Conservation (phyloP, 306 rosid species). For the Quercus dentata region DNA sequence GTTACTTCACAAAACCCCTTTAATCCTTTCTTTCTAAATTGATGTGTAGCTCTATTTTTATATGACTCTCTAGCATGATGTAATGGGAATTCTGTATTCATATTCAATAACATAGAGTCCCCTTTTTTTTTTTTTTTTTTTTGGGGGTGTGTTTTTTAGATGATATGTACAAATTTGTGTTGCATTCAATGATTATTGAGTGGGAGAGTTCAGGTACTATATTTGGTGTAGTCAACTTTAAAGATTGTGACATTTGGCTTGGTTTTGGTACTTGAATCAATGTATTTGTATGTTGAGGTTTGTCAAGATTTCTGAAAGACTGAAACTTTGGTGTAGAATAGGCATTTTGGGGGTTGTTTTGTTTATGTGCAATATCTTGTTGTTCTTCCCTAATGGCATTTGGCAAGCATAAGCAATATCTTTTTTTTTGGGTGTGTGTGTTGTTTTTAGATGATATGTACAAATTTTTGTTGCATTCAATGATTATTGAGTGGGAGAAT, state of each 20-base stretch:
- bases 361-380: background rate
- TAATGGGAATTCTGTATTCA: background rate
- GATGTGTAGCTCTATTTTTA: background rate
- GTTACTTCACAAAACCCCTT: conserved; percentile 11
- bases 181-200: background rate
- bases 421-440: too few species aligned
- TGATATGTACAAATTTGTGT: background rate
- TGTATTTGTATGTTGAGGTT: background rate
- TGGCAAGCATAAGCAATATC: too few species aligned
- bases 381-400: too few species aligned
- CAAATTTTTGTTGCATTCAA: background rate
- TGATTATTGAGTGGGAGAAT: background rate
- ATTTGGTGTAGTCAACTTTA: background rate
- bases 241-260: background rate
- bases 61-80: background rate
- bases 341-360: background rate
- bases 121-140: too few species aligned
- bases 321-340: background rate
- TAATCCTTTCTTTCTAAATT: background rate
- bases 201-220: background rate
- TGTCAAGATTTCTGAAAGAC: background rate
- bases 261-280: background rate
- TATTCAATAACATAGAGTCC: background rate
- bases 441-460: too few species aligned
- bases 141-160: too few species aligned